Conservation (phyloP, 306 rosid genomes). For the Vigna trinervia region DNA sequence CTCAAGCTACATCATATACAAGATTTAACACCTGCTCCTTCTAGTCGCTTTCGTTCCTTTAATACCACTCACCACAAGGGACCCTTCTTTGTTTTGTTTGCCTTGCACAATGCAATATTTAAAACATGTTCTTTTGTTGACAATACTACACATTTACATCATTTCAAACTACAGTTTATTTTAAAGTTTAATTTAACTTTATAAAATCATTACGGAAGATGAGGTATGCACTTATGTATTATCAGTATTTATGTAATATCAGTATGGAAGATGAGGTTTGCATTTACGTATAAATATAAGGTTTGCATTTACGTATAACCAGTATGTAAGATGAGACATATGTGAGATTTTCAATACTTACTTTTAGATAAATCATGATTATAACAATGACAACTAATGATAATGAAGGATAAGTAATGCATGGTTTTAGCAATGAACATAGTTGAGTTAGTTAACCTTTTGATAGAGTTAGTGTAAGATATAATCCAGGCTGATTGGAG, state of each 20-base stretch:
- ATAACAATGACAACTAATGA: neutral
- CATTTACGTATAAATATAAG: too few relatives aligned
- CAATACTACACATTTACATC: neutral
- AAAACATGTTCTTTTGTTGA: neutral
- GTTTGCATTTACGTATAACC: too few relatives aligned
- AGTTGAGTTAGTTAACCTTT: neutral
- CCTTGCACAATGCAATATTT: neutral
- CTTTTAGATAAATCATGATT: neutral
- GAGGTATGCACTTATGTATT: too few relatives aligned
- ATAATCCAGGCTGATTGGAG: neutral
- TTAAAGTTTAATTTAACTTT: neutral
- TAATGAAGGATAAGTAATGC: neutral
- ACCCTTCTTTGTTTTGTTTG: neutral
- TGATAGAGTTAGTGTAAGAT: neutral
- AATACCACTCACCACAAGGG: neutral
- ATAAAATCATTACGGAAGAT: too few relatives aligned
- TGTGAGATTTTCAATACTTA: too few relatives aligned
- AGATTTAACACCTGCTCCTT: neutral
- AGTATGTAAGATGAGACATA: too few relatives aligned
- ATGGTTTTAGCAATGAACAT: neutral
- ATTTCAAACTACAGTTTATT: neutral
- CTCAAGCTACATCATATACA: constrained; percentile 18
- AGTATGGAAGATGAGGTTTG: too few relatives aligned
- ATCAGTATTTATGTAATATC: too few relatives aligned
- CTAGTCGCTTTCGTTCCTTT: constrained; percentile 10